phyloP scores from a whole-genome alignment of 768 basidiomycete species.

The Lyophyllum atratum region DNA sequence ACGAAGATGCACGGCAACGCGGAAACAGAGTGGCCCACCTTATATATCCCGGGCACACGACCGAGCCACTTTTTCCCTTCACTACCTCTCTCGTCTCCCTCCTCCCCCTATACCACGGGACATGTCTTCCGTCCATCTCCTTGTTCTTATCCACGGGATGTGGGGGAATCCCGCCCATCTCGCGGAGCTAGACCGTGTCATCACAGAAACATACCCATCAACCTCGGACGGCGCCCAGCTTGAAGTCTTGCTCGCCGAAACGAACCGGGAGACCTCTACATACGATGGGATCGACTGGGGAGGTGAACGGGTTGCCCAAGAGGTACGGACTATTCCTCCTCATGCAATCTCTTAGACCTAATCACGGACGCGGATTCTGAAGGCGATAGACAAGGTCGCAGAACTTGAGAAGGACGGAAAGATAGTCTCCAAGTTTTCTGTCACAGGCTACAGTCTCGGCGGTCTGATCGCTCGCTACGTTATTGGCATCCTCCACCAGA shows the following conservation, averaged over 20 bases:
- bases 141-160: constrained; percentile 67
- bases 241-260: constrained; percentile 63
- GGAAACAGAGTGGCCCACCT: neutral
- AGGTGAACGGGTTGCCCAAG: constrained; percentile 76
- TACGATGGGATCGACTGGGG: constrained; percentile 89
- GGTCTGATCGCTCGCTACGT: constrained; percentile 82
- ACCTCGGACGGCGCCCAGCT: constrained; percentile 45
- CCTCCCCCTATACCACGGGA: neutral
- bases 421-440: constrained; percentile 68
- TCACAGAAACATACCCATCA: constrained; percentile 41
- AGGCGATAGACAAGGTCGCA: constrained; percentile 61
- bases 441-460: constrained; percentile 80
- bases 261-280: constrained; percentile 65
- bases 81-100: neutral
- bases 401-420: constrained; percentile 53
- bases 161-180: constrained; percentile 80
- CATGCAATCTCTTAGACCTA: neutral
- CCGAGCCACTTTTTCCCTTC: neutral
- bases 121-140: constrained; percentile 42
- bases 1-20: neutral
- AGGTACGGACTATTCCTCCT: constrained; percentile 47
- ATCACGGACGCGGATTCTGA: neutral
- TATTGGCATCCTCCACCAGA: constrained; percentile 68
- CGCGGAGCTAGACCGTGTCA: constrained; percentile 54
- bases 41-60: neutral